Conservation (phyloP, 768 basidiomycete genomes). For the Coprinellus micaceus region DNA sequence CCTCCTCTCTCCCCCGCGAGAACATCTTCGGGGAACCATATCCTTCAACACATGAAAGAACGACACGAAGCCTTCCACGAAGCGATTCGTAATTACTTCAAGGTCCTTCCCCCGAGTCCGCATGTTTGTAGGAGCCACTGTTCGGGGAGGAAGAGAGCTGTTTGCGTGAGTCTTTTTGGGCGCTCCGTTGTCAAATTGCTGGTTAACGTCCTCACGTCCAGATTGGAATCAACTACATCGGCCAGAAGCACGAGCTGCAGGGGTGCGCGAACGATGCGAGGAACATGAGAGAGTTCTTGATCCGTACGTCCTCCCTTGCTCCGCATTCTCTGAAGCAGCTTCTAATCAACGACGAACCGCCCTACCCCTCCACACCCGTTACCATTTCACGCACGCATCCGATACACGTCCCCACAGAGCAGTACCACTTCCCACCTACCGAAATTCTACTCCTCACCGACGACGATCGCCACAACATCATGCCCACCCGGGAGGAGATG, state of each 20-base stretch:
- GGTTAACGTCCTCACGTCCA: slow-evolving; percentile 18
- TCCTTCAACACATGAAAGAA: background rate
- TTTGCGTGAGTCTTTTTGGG: slow-evolving; percentile 56
- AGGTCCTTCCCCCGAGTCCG: slow-evolving; percentile 5
- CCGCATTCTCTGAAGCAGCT: background rate
- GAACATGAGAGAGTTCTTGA: slow-evolving; percentile 66
- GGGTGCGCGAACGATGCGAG: slow-evolving; percentile 83
- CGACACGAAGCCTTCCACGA: background rate
- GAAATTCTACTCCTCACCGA: slow-evolving; percentile 71
- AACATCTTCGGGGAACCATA: background rate
- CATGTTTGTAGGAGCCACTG: slow-evolving; percentile 50
- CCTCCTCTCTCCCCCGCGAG: background rate
- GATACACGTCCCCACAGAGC: slow-evolving; percentile 18
- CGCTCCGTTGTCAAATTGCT: background rate
- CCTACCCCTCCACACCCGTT: no score
- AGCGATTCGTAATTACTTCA: slow-evolving; percentile 1
- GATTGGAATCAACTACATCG: slow-evolving; percentile 80
- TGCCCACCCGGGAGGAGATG: slow-evolving; percentile 46
- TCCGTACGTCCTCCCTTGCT: slow-evolving; percentile 34
- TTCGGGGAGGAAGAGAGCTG: slow-evolving; percentile 71
- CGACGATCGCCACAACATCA: slow-evolving; percentile 39
- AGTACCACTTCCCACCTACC: slow-evolving; percentile 50
- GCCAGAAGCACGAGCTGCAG: slow-evolving; percentile 55
- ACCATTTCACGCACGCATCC: no score
- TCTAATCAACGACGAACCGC: no score